These are phyloP conservation scores for Raphanus raphanistrum DNA, from an alignment of 345 rosid genomes.

Conservation along the genomic window DNA sequence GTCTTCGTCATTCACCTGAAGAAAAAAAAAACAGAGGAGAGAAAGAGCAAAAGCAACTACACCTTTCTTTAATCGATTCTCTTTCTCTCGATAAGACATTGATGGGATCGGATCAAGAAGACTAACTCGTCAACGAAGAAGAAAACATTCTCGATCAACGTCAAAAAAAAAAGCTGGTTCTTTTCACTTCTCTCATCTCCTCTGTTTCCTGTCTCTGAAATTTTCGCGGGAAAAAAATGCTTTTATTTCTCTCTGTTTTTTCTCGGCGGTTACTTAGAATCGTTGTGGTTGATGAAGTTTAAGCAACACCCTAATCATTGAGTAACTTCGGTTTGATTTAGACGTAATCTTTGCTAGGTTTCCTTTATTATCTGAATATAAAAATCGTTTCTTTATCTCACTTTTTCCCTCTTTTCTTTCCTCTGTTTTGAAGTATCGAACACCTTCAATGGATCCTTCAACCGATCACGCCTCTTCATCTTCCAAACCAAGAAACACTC, in stretches of 20 bases:
- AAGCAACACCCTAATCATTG: constrained; percentile 22
- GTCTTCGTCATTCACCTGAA: constrained; percentile 29
- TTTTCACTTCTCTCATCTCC: constrained; percentile 29
- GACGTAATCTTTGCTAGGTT: constrained; percentile 36
- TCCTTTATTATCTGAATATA: constrained; percentile 24
- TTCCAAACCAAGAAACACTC: constrained; percentile 46
- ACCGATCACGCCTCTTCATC: constrained; percentile 46
- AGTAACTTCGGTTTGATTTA: not conserved
- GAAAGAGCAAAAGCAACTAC: not conserved
- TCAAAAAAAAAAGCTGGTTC: constrained; percentile 31
- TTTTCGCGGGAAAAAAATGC: constrained; percentile 20
- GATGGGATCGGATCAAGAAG: constrained; percentile 60
- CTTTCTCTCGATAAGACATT: constrained; percentile 34
- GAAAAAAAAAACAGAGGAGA: constrained; percentile 22
- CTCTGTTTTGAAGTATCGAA: constrained; percentile 35
- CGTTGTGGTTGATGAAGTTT: constrained; percentile 20
- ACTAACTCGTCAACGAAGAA: constrained; percentile 23
- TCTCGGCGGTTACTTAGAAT: constrained; percentile 33
- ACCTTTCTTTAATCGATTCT: constrained; percentile 29
- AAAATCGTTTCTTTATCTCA: constrained; percentile 9
- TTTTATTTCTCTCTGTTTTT: constrained; percentile 30
- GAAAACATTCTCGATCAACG: not conserved
- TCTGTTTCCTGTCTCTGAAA: not conserved
- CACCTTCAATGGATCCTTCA: constrained; percentile 64
- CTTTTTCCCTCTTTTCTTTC: constrained; percentile 29